Base-by-base conservation (phyloP, 108 stramenopile genomes). In the Stephanodiscus minutulus region DNA sequence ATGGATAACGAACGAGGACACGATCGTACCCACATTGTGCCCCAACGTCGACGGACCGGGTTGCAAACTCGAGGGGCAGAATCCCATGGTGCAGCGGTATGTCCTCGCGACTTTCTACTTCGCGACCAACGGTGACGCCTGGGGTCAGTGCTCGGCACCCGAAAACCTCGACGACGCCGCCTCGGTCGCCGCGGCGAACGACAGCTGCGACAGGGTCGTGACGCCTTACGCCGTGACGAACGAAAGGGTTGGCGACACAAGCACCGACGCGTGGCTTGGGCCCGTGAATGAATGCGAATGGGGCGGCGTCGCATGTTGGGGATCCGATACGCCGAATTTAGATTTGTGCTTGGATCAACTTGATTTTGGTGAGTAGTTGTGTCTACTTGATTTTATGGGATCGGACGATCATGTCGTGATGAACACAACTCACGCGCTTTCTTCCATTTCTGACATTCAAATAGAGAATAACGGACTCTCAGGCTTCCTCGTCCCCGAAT, bases 121-220 rank as follows among this genome's bases (percentile, higher is more conserved):
- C 60, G 76, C 69, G 5, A 59, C 68, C 2, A 60, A 70, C 24
- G 68, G 68, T 20, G 68, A 63, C 20, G 20, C 41, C 8, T 90
- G 88, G 92, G 68, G 28, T 6, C 71, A 89, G 74, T 93, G 92
- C 64, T 55, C 50, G 17, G 88, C 89, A 36, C 92, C 92, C 0
- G 29, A 3, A 61, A 69, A 66, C 73, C 77, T 65, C 12, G 52
- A 37, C 7, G 50, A 64, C 12, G 53, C 12, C 41, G 35, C 13
- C 29, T 81, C 52, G 73, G 54, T 73, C 9, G 63, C 8, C 0
- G 57, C 22, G 15, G 72, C 72, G 3, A 73, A 73, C 47, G 25
- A 18, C 17, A 47, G 36, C 21, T 73, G 72, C 35, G 22, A 73
- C 5, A 43, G 64, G 28, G 56, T 65, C 47, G 72, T 73, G 18